A percentile compares a stretch with the other conserved stretches of the same genome.
These are phyloP conservation scores for Euptelea pleiosperma DNA, from an alignment of 164 flowering plant species.

Conservation along the genomic window DNA sequence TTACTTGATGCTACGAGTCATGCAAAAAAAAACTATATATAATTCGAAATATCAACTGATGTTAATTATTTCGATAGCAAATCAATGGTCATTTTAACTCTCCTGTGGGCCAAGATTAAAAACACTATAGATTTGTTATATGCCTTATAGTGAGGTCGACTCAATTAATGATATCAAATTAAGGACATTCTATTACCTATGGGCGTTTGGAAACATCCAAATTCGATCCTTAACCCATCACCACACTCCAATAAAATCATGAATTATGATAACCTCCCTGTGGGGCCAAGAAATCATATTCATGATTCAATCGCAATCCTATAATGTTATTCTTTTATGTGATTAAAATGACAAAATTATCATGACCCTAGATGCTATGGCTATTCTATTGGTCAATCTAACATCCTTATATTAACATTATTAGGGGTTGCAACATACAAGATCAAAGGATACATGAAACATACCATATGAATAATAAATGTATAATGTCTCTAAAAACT, in stretches of 20 bases:
- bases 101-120: background rate
- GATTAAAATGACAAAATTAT: no score
- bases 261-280: background rate
- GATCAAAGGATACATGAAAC: no score
- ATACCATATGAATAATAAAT: no score
- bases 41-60: no score
- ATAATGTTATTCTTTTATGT: no score
- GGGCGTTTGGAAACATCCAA: no score
- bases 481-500: no score
- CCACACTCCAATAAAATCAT: background rate
- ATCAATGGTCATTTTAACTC: background rate
- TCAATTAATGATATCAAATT: background rate
- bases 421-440: no score
- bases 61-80: background rate
- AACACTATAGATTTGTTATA: background rate
- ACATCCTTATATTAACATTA: no score
- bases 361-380: no score
- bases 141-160: background rate
- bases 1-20: background rate
- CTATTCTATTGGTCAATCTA: no score
- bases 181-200: background rate
- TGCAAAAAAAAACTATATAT: background rate
- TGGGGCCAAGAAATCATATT: background rate
- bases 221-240: no score
- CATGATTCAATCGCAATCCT: background rate